phyloP scores from a whole-genome alignment of 257 asterid species.

The Henckelia pumila region DNA sequence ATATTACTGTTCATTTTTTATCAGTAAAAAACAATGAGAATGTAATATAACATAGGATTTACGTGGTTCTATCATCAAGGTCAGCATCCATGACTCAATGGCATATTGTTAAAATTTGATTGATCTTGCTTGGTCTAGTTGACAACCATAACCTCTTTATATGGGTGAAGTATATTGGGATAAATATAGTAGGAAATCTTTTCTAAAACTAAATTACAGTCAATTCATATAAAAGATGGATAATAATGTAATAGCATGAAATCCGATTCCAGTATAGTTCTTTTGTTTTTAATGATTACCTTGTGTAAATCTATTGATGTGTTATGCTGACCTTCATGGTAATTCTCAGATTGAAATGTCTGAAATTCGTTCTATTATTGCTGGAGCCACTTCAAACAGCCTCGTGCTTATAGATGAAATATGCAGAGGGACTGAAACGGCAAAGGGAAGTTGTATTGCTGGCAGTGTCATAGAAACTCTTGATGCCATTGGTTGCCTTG shows the following conservation, averaged over 20 bases:
- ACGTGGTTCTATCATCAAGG: neutral
- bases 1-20: too few species aligned
- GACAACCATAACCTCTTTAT: neutral
- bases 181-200: neutral
- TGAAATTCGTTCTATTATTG: constrained; percentile 75
- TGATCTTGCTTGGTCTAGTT: neutral
- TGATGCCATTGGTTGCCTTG: constrained; percentile 66
- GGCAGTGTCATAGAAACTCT: constrained; percentile 92
- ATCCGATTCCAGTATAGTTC: neutral
- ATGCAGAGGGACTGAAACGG: constrained; percentile 98
- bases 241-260: neutral
- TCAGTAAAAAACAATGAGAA: neutral
- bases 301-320: neutral
- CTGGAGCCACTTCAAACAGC: constrained; percentile 77
- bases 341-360: constrained; percentile 92
- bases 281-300: neutral
- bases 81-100: too few species aligned
- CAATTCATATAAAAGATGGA: neutral
- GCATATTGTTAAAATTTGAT: neutral
- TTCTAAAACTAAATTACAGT: neutral
- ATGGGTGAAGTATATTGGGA: too few species aligned
- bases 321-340: neutral
- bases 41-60: neutral
- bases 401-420: constrained; percentile 92
- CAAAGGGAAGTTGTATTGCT: constrained; percentile 95